These are phyloP conservation scores for Stephania yunnanensis DNA, from an alignment of 164 flowering plant genomes.

Conservation along the genomic window DNA sequence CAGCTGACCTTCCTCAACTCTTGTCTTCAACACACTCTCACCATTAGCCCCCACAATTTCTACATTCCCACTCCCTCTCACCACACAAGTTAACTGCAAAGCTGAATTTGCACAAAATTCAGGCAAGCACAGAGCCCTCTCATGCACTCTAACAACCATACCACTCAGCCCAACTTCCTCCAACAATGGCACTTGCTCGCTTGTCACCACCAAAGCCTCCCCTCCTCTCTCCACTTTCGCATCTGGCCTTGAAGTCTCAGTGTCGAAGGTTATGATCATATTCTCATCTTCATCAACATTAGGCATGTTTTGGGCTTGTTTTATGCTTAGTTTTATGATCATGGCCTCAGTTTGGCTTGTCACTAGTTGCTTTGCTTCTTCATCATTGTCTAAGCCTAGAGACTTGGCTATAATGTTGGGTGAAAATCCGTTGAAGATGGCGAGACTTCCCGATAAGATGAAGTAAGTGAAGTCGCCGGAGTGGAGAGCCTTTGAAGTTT, in stretches of 20 bases:
- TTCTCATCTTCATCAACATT: slow-evolving; percentile 22
- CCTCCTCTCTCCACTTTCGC: slow-evolving; percentile 44
- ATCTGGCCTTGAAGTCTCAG: slow-evolving; percentile 48
- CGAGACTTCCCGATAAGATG: slow-evolving; percentile 46
- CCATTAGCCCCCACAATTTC: slow-evolving; percentile 69
- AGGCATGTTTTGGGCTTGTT: no score
- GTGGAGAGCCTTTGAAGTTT: slow-evolving; percentile 46
- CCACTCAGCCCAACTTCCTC: slow-evolving; percentile 63
- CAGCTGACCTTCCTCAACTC: slow-evolving; percentile 40
- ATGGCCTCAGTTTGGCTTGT: slow-evolving; percentile 33
- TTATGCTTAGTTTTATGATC: slow-evolving; percentile 36
- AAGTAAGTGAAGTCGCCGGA: slow-evolving; percentile 55
- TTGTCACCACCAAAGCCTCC: slow-evolving; percentile 28
- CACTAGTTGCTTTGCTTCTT: slow-evolving; percentile 36
- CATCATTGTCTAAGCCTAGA: slow-evolving; percentile 39
- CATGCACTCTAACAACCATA: slow-evolving; percentile 52
- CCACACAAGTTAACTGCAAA: slow-evolving; percentile 53
- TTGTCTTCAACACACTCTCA: slow-evolving; percentile 37
- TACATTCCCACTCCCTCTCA: slow-evolving; percentile 60
- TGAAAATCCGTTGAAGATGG: slow-evolving; percentile 58
- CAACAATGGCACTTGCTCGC: slow-evolving; percentile 48
- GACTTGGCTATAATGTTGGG: slow-evolving; percentile 52
- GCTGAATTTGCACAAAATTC: slow-evolving; percentile 60
- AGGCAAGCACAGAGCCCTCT: slow-evolving; percentile 61
- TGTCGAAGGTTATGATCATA: slow-evolving; percentile 30